phyloP scores from a whole-genome alignment of 176 grass and related monocot genomes.

The Musa itinerans region DNA sequence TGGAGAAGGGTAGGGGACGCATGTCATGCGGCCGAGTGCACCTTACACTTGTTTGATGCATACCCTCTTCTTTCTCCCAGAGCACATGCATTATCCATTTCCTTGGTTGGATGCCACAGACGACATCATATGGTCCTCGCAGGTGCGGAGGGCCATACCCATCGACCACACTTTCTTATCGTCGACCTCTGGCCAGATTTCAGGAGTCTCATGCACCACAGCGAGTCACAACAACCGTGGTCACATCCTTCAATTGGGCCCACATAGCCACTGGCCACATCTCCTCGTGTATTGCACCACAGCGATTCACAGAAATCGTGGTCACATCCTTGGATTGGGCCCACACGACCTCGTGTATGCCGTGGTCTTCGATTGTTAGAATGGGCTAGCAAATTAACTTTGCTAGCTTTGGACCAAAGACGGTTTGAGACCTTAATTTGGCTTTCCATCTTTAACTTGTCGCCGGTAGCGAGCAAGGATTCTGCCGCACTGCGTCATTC shows the following conservation, averaged over 20 bases:
- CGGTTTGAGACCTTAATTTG: background rate
- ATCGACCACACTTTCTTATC: background rate
- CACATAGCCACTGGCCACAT: background rate
- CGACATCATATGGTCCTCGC: too few relatives aligned
- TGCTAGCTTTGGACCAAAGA: background rate
- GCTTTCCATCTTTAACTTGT: background rate
- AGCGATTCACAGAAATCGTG: background rate
- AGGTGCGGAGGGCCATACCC: background rate
- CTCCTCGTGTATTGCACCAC: background rate
- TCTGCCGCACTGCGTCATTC: background rate
- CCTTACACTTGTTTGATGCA: background rate
- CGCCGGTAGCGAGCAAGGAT: background rate
- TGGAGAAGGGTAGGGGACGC: slow-evolving; percentile 1
- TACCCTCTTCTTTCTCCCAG: too few relatives aligned
- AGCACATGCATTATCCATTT: too few relatives aligned
- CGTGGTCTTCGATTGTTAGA: background rate
- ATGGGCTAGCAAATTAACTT: background rate
- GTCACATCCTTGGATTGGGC: background rate
- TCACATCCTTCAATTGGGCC: background rate
- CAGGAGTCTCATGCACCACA: too few relatives aligned
- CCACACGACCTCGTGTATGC: background rate
- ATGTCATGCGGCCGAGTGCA: background rate
- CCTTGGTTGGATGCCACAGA: too few relatives aligned
- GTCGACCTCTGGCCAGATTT: too few relatives aligned
- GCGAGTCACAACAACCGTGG: too few relatives aligned